These are phyloP conservation scores for Sphagnum tenellum DNA, from an alignment of 225 moss, liverwort and hornwort species.

Conservation along the genomic window DNA sequence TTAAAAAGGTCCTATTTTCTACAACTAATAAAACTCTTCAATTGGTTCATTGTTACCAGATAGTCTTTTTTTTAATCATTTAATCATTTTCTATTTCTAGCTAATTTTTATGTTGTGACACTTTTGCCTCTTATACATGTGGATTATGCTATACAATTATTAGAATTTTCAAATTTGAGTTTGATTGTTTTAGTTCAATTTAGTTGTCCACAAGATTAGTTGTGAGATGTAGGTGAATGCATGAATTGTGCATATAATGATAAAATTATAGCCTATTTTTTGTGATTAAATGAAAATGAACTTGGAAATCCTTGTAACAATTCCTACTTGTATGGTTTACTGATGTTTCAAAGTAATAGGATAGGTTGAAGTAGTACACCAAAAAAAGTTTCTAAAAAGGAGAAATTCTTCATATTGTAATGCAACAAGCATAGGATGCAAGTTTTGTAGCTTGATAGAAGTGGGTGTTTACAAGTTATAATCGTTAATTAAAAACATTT, in stretches of 20 bases:
- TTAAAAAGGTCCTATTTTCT: background rate
- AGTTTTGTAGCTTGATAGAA: too few relatives aligned
- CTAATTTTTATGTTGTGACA: conserved; percentile 27
- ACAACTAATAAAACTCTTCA: background rate
- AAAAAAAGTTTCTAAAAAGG: too few relatives aligned
- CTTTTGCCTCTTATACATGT: conserved; percentile 17
- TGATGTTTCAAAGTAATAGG: too few relatives aligned
- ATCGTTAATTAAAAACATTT: too few relatives aligned
- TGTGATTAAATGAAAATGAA: conserved; percentile 16
- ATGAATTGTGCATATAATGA: conserved; percentile 1
- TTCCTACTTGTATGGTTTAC: too few relatives aligned
- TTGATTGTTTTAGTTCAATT: conserved; percentile 16
- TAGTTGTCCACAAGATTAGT: conserved; percentile 19
- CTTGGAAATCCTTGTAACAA: too few relatives aligned
- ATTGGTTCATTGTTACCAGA: conserved; percentile 1
- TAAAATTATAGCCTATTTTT: conserved; percentile 14
- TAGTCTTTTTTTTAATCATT: background rate
- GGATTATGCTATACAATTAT: conserved; percentile 25
- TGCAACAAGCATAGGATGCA: too few relatives aligned
- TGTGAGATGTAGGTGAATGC: conserved; percentile 13
- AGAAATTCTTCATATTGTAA: too few relatives aligned
- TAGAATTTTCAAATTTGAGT: conserved; percentile 21
- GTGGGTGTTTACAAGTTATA: too few relatives aligned
- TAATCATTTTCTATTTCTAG: too few relatives aligned
- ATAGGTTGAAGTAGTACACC: too few relatives aligned